Evolutionary conservation across 768 basidiomycete species (phyloP).

Genomic region (Phaffia australis): DNA sequence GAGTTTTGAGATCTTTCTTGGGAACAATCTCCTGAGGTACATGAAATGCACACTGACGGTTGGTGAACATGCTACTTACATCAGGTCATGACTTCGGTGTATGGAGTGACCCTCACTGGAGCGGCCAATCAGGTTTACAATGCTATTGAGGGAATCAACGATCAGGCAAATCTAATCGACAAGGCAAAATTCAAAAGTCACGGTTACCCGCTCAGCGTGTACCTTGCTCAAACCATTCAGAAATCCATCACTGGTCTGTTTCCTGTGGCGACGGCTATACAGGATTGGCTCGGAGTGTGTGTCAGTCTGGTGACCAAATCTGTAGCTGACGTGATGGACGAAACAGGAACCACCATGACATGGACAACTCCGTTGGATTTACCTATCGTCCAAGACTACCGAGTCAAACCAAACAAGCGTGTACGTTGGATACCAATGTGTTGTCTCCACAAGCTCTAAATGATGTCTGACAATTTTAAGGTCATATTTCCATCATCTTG

Average conservation of each 20-base stretch:
- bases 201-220: constrained; percentile 56
- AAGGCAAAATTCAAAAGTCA: neutral
- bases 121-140: constrained; percentile 88
- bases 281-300: constrained; percentile 74
- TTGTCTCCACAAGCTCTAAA: too few species aligned
- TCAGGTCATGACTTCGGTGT: constrained; percentile 96
- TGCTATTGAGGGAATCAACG: constrained; percentile 46
- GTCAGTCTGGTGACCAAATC: constrained; percentile 79
- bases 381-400: constrained; percentile 92
- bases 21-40: neutral
- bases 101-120: constrained; percentile 91
- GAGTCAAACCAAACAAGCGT: constrained; percentile 64
- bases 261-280: constrained; percentile 80
- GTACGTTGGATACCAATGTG: constrained; percentile 2
- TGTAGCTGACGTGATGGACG: neutral
- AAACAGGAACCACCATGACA: constrained; percentile 56
- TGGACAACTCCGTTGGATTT: constrained; percentile 96
- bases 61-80: neutral
- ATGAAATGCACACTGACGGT: neutral
- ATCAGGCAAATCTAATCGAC: neutral
- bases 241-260: constrained; percentile 82
- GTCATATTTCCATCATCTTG: neutral
- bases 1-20: constrained; percentile 27
- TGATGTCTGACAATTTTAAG: neutral
- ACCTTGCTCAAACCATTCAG: constrained; percentile 51